Conservation (phyloP, 129 eudicot species). For the Flaveria linearis region DNA sequence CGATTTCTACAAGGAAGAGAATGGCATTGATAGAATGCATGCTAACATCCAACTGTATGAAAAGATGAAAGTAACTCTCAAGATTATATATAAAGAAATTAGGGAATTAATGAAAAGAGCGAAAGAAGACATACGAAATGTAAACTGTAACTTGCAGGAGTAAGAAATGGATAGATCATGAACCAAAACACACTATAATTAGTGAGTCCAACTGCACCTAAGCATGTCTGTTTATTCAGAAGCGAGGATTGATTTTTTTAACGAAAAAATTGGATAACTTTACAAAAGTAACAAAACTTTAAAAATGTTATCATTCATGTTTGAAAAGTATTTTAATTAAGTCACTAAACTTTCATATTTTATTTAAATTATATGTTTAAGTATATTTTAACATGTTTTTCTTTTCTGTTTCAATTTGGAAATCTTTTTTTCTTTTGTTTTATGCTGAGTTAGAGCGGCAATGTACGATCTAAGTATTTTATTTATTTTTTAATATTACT, state of each 20-base stretch:
- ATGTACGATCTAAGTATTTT: no score
- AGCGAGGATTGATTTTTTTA: slow-evolving; percentile 4
- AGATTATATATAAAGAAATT: not conserved
- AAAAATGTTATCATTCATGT: no score
- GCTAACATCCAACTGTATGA: slow-evolving; percentile 53
- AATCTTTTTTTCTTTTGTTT: no score
- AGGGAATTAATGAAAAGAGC: not conserved
- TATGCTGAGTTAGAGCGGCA: no score
- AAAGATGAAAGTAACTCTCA: slow-evolving; percentile 19
- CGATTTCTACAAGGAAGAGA: slow-evolving; percentile 74
- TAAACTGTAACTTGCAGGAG: slow-evolving; percentile 45
- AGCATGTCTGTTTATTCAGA: slow-evolving; percentile 45
- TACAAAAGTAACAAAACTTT: no score
- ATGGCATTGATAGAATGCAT: slow-evolving; percentile 84
- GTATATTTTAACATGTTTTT: no score
- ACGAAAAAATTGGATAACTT: no score
- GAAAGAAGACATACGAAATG: slow-evolving; percentile 54
- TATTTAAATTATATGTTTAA: no score
- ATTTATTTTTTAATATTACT: no score
- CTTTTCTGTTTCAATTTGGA: no score
- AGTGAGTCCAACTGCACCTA: slow-evolving; percentile 84
- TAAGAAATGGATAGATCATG: slow-evolving; percentile 69
- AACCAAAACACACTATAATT: slow-evolving; percentile 85
- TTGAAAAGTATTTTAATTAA: no score
- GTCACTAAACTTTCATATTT: no score